Evolutionary conservation across 176 grass and related monocot genomes (phyloP).

Genomic region (Eremochloa ophiuroides): DNA sequence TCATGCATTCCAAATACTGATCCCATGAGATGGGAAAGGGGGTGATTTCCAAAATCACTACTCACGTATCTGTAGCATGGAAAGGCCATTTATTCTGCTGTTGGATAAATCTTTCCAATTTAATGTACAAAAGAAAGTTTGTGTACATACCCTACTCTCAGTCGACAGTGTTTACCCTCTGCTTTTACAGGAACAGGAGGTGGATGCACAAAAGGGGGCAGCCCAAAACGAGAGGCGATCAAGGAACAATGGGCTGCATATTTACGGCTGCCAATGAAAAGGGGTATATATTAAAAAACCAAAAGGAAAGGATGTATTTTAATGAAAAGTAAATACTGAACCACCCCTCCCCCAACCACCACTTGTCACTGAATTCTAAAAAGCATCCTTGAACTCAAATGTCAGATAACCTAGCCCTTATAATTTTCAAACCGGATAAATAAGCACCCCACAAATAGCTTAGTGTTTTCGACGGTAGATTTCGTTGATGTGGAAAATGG

Average conservation of each 20-base stretch:
- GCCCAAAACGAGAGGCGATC: conserved; percentile 68
- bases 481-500: not conserved
- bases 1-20: conserved; percentile 93
- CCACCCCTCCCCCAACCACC: too few relatives aligned
- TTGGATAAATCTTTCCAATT: not conserved
- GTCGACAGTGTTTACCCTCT: conserved; percentile 51
- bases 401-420: not conserved
- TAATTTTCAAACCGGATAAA: not conserved
- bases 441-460: not conserved
- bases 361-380: too few relatives aligned
- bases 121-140: not conserved
- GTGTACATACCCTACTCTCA: conserved; percentile 76
- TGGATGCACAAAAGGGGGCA: conserved; percentile 66
- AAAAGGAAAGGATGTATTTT: not conserved
- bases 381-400: not conserved
- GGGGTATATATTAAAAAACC: not conserved
- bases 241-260: conserved; percentile 83
- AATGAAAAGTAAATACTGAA: not conserved
- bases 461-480: not conserved
- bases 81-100: conserved; percentile 14
- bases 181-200: conserved; percentile 50
- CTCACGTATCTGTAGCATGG: conserved; percentile 70
- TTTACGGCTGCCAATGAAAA: conserved; percentile 46
- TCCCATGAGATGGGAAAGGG: conserved; percentile 95
- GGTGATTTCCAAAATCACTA: conserved; percentile 94